A percentile compares a stretch with the other conserved stretches of the same genome.
Conservation (phyloP, 1,284 basidiomycete genomes). For the Sporisorium exsertum region DNA sequence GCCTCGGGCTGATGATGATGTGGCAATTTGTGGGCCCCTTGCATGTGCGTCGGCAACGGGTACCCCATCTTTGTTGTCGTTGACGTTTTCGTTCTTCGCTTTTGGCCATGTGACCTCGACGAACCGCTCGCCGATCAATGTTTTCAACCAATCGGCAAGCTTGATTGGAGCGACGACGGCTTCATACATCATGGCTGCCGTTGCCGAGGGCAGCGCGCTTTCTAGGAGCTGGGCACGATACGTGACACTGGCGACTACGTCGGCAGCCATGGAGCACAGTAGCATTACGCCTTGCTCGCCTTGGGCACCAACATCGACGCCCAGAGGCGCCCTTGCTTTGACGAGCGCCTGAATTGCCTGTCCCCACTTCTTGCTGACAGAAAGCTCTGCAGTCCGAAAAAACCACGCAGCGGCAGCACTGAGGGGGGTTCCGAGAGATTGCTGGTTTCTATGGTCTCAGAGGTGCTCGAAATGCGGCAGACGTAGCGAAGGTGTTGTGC, state of each 20-base stretch:
- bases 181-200: background rate
- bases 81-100: background rate
- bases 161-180: background rate
- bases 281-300: constrained; percentile 3
- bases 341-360: background rate
- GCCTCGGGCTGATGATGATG: background rate
- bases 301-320: constrained; percentile 8
- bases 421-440: background rate
- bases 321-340: background rate
- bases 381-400: background rate
- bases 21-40: background rate
- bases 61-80: background rate
- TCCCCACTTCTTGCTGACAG: background rate
- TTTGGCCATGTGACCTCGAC: background rate
- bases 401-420: background rate
- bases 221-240: background rate
- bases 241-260: background rate
- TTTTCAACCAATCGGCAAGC: background rate
- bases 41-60: too few relatives aligned
- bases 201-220: background rate
- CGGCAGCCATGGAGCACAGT: constrained; percentile 5
- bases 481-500: background rate
- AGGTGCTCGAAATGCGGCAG: background rate
- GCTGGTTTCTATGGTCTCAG: background rate
- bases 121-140: background rate